Evolutionary conservation across 2,329 filamentous ascomycete genomes (phyloP), one percentile per base, ranked within the genome.

Genomic region (Aaosphaeria arxii): DNA sequence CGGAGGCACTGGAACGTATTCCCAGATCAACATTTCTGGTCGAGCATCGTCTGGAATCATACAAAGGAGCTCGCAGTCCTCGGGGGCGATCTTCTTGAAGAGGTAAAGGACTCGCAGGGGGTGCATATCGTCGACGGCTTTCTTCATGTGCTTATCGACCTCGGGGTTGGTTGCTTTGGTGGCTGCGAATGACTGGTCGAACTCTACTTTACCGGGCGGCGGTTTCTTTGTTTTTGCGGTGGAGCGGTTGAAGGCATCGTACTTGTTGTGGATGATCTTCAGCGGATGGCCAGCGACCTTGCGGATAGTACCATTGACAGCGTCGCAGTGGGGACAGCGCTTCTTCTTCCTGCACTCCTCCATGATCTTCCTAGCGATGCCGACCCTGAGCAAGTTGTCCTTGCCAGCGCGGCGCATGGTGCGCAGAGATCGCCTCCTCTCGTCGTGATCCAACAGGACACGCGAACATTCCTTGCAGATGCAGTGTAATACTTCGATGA

Each of bases 11-110:
- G 94, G 94, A 33, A 99, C 80, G 63, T 91, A 95, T 65, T 96
- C 91, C 94, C 94, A 99, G 40, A 99, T 84, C 69, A 97, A 95
- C 85, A 95, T 95, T 67, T 99, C 94, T 0, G 94, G 94, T 13
- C 91, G 82, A 7, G 90, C 90, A 59, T 96, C 91, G 11, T 83
- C 79, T 1, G 91, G 89, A 62, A 96, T 86, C 60, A 99, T 82
- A 4, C 92, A 92, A 1, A 99, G 78, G 24, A 99, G 78, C 69
- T 97, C 91, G 67, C 92, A 96, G 68, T 99, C 94, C 6, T 83
- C 82, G 2, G 88, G 82, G 9, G 84, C 86, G 47, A 99, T 90
- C 63, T 87, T 85, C 70, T 91, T 91, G 76, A 99, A 96, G 31
- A 99, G 80, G 58, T 95, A 95, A 47, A 97, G 74, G 1, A 95